Base-by-base conservation (phyloP, 1,139 yeast genomes). In the Scheffersomyces cryptocercus region DNA sequence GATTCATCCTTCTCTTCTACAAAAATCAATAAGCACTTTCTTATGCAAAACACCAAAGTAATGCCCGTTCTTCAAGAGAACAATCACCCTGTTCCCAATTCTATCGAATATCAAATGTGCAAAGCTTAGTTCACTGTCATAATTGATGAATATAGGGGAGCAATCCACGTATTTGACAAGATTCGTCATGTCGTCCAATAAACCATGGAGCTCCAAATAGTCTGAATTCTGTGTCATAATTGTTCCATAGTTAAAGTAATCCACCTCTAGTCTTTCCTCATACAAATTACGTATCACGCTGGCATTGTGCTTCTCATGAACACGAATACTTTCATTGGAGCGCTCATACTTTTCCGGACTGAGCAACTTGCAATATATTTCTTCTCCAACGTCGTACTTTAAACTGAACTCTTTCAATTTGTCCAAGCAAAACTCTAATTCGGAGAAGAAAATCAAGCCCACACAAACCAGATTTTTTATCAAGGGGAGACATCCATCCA, bases 401-500 rank as follows among this genome's bases (percentile, higher is more conserved):
- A 39, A 42, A 40, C 54, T 59, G 53, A 64, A 67, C 35, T 65
- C 66, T 37, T 68, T 60, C 9, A 80, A 54, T 40, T 67, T 69
- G 52, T 81, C 85, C 24, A 81, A 56, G 24, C 78, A 75, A 48
- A 71, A 69, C 49, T 81, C 84, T 45, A 81, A 64, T 45, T 78
- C 82, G 0, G 84, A 74, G 35, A 76, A 79, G 40, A 79, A 75
- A 8, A 81, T 53, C 7, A 79, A 53, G 0, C 85, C 85, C 11
- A 77, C 70, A 40, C 82, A 68, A 0, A 64, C 55, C 12, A 55
- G 50, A 30, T 65, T 52, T 39, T 60, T 64, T 14, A 72, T 50
- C n/a, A 81, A 61, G 0, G 85, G 81, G 20, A 81, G 58, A 51
- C 83, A 79, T 0, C 84, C 85, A 56, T 81, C 86, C 24, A 78